Conservation (phyloP, 495 filamentous ascomycete species). For the Neurospora intermedia region DNA sequence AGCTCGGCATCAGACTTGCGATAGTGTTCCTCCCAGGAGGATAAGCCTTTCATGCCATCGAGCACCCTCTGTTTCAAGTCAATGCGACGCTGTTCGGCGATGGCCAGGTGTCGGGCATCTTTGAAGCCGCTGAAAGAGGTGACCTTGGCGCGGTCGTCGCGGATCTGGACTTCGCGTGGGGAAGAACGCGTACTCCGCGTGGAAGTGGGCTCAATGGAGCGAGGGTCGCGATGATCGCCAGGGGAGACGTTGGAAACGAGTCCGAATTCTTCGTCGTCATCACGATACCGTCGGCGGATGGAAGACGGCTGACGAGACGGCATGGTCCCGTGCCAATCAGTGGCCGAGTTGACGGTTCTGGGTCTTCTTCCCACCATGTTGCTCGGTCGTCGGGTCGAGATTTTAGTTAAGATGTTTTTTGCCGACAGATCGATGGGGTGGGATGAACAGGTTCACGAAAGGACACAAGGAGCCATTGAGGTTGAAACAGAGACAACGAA, state of each 20-base stretch:
- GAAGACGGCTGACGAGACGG: background rate
- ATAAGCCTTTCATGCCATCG: constrained; percentile 23
- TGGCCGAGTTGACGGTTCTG: background rate
- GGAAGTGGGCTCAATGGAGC: background rate
- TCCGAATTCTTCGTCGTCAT: constrained; percentile 1
- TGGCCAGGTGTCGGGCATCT: background rate
- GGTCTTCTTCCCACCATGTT: constrained; percentile 3
- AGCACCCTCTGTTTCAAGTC: constrained; percentile 34
- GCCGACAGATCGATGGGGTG: background rate
- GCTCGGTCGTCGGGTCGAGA: background rate
- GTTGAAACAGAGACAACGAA: background rate
- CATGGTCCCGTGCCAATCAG: background rate
- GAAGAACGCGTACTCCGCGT: background rate
- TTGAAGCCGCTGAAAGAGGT: constrained; percentile 1
- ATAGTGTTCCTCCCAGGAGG: constrained; percentile 25
- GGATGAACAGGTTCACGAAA: background rate
- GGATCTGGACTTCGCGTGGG: background rate
- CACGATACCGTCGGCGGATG: background rate
- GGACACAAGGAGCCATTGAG: background rate
- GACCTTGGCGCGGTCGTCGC: background rate
- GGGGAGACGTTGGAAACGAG: background rate
- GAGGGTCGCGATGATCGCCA: background rate
- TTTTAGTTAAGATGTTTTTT: background rate
- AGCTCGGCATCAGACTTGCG: constrained; percentile 36
- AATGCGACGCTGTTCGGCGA: constrained; percentile 6